Evolutionary conservation across 129 eudicot species (phyloP).

Genomic region (Sambucus nigra): DNA sequence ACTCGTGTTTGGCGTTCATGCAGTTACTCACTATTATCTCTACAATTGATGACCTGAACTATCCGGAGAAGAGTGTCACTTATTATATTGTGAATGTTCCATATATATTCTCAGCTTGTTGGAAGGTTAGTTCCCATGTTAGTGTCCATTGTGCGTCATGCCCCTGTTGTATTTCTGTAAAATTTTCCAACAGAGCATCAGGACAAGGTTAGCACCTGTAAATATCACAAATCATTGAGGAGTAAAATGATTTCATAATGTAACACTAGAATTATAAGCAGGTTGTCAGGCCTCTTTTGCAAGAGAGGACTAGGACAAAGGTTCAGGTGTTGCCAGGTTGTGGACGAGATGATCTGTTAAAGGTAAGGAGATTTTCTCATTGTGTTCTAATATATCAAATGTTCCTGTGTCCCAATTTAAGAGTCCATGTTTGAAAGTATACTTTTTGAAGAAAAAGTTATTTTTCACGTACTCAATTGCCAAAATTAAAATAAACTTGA

Average conservation of each 20-base stretch:
- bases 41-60: constrained; percentile 65
- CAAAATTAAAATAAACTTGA: too few species aligned
- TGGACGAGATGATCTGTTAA: constrained; percentile 61
- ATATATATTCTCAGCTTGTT: constrained; percentile 64
- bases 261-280: constrained; percentile 18
- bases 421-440: too few species aligned
- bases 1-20: constrained; percentile 5
- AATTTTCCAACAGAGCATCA: background rate
- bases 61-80: constrained; percentile 57
- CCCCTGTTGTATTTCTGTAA: too few species aligned
- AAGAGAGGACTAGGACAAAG: constrained; percentile 60
- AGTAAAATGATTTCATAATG: background rate
- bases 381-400: too few species aligned
- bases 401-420: too few species aligned
- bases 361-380: constrained; percentile 25
- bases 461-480: too few species aligned
- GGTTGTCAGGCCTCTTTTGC: constrained; percentile 73
- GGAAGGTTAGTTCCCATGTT: constrained; percentile 46
- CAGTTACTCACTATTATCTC: constrained; percentile 62
- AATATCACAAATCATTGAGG: background rate
- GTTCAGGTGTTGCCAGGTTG: constrained; percentile 50
- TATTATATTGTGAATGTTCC: constrained; percentile 70
- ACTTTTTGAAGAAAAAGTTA: too few species aligned
- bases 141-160: background rate
- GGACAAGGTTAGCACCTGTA: background rate